These are phyloP conservation scores for Pseudonitzschia multistriata DNA, from an alignment of 108 stramenopile genomes.

Conservation along the genomic window DNA sequence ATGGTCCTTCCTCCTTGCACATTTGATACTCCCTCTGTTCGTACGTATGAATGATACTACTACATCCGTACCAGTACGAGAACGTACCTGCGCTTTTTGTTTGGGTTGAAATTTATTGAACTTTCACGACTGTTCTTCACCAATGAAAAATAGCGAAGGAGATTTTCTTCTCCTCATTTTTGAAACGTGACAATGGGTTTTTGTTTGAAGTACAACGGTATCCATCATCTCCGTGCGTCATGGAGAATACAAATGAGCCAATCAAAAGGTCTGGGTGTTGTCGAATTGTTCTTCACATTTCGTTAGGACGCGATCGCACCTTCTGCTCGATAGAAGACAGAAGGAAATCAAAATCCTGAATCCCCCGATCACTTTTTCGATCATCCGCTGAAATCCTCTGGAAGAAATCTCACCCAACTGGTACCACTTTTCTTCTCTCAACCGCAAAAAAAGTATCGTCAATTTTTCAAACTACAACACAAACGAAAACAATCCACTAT, in stretches of 20 bases:
- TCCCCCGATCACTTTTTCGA: background rate
- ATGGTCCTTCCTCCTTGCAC: too few relatives aligned
- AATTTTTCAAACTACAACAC: background rate
- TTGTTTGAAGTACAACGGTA: too few relatives aligned
- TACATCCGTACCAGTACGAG: too few relatives aligned
- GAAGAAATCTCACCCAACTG: too few relatives aligned
- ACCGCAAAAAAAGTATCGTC: background rate
- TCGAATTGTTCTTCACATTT: background rate
- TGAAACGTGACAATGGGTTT: background rate
- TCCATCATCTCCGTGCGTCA: background rate
- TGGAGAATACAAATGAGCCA: background rate
- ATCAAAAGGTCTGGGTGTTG: background rate
- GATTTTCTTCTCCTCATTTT: background rate
- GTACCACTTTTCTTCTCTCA: background rate
- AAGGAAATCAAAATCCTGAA: background rate
- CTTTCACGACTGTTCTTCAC: background rate
- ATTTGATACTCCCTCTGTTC: too few relatives aligned
- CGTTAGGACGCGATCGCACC: background rate
- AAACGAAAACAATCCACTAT: background rate
- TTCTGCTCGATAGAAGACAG: background rate
- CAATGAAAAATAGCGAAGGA: background rate
- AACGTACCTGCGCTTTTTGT: too few relatives aligned
- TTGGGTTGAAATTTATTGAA: background rate
- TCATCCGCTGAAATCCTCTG: too few relatives aligned
- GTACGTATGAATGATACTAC: too few relatives aligned